A percentile compares a stretch with the other conserved stretches of the same genome.
These are phyloP conservation scores for Telfairia occidentalis DNA, from an alignment of 331 rosid genomes.

Conservation along the genomic window DNA sequence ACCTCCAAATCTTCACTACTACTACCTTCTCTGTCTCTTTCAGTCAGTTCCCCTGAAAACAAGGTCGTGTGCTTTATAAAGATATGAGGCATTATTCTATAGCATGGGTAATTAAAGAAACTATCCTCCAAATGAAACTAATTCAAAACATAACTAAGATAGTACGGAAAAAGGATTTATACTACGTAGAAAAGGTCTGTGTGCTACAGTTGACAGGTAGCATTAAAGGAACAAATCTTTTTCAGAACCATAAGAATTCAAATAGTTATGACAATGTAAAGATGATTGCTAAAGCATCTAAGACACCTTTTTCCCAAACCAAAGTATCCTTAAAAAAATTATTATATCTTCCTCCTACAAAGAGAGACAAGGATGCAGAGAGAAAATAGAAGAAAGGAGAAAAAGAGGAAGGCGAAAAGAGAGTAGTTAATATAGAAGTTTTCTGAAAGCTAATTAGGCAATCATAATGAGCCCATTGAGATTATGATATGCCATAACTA, in stretches of 20 bases:
- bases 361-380: background rate
- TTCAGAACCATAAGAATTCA: background rate
- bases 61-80: conserved; percentile 8
- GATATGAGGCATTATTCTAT: background rate
- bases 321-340: background rate
- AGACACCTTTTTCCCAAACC: background rate
- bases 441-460: background rate
- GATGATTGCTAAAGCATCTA: background rate
- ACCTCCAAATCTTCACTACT: conserved; percentile 39
- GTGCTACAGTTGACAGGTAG: background rate
- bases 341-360: background rate
- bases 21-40: conserved; percentile 34
- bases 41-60: conserved; percentile 35
- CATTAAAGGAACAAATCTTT: background rate
- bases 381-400: background rate
- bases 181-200: background rate
- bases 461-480: background rate
- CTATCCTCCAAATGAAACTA: background rate
- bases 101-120: background rate
- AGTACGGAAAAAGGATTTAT: background rate
- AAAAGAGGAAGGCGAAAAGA: background rate
- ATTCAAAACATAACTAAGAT: background rate
- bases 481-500: background rate
- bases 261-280: background rate
- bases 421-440: background rate